phyloP scores from a whole-genome alignment of 257 asterid genomes.

The Scutellaria barbata region DNA sequence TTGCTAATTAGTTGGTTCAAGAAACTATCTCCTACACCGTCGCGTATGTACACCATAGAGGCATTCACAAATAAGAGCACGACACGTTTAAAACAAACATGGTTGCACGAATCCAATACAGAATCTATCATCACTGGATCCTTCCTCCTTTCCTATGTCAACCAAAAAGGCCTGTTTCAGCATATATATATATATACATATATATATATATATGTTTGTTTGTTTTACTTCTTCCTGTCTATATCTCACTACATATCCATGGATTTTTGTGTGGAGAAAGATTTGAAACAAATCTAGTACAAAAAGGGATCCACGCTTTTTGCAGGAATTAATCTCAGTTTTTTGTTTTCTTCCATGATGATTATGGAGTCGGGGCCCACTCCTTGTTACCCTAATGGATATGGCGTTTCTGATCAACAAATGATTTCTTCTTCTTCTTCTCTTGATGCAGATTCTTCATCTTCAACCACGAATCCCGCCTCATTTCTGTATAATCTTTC shows the following conservation, averaged over 20 bases:
- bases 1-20: slow-evolving; percentile 25
- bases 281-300: slow-evolving; percentile 26
- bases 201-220: background rate
- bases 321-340: background rate
- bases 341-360: slow-evolving; percentile 34
- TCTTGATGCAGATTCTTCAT: slow-evolving; percentile 35
- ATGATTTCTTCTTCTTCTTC: slow-evolving; percentile 30
- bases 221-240: background rate
- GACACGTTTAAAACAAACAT: background rate
- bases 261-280: slow-evolving; percentile 9
- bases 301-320: background rate
- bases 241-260: slow-evolving; percentile 1
- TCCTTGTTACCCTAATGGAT: slow-evolving; percentile 49
- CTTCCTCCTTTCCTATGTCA: slow-evolving; percentile 27
- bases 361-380: slow-evolving; percentile 35
- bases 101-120: background rate
- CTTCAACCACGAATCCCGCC: slow-evolving; percentile 30
- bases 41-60: slow-evolving; percentile 4
- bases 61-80: background rate
- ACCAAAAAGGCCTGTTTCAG: slow-evolving; percentile 19
- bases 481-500: slow-evolving; percentile 69
- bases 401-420: slow-evolving; percentile 41
- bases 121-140: background rate
- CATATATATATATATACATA: background rate
- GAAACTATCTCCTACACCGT: slow-evolving; percentile 7